Base-by-base conservation (phyloP, 768 basidiomycete genomes). In the Termitomyces sp. region DNA sequence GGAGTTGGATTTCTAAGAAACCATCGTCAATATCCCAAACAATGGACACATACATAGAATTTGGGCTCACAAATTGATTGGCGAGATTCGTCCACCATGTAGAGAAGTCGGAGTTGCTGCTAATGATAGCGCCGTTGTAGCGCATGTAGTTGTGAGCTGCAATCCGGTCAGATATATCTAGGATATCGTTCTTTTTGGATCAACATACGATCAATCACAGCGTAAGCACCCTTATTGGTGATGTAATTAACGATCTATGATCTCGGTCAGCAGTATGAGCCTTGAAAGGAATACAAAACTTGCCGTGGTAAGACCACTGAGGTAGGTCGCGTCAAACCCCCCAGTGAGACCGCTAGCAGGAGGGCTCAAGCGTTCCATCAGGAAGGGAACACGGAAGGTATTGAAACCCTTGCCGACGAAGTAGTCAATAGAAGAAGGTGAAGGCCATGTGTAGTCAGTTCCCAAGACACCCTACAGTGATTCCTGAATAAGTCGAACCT, bases 381-480 rank as follows among this genome's bases (percentile, higher is more conserved):
- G 64, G 80, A 87, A 87, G 7, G 84, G 79, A 59, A 87, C 70
- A 57, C 84, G 82, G 82, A 85, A 85, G 14, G 80, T 75, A 71
- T 85, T 85, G 74, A 85, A 81, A 30, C 83, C 84, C 64, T 82
- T 69, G 16, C 66, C 69, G 47, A 82, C 71, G 68, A 86, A 85
- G 74, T 70, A 85, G 53, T 73, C 72, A 53, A 75, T 71, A 26
- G 73, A 74, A 43, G 74, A 76, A 20, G 73, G 69, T 43, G 70
- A 71, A 24, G 84, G 81, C 79, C 80, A 83, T 34, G 76, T 83
- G 66, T 84, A 79, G 55, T 79, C 74, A 12, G 62, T 77, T 40
- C 74, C 74, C 30, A 77, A 68, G 33, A 66, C 67, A 51, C 77
- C 77, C 74, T 75, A 44, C 46, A 55, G 46, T 3, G 0, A 52